Base-by-base conservation (phyloP, 23 red algal genomes). In the Gracilaria gracilis region DNA sequence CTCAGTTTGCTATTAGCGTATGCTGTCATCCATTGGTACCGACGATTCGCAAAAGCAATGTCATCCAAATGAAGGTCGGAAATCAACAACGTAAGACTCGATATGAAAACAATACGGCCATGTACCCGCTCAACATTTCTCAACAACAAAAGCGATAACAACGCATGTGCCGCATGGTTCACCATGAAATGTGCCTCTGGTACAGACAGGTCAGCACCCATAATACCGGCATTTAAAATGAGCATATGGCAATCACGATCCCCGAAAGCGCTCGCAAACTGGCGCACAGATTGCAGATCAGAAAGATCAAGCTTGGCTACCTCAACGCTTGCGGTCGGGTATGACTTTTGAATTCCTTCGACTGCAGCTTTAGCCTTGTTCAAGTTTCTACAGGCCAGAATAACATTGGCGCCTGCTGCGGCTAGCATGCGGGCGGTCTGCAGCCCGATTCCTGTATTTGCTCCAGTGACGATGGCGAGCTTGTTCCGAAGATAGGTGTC, bases 141-240 rank as follows among this genome's bases (percentile, higher is more conserved):
- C 55, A 95, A 57, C n/a, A 98, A 75, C 23, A 95, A 88, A 28
- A 95, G 55, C 32, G 91, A 88, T 23, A 99, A 80, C 70, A 99
- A 74, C 32, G 92, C 95, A 74, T 99, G 97, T 14, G 91, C 94
- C 12, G 94, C 61, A 85, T 99, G 97, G 79, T 99, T 99, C 48
- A 96, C 95, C 27, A 86, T 74, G 66, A 96, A 96, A 61, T 99
- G 97, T 44, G 93, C 72, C 44, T 99, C 97, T 29, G 93, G 93
- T 53, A 54, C 59, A 40, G 75, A 42, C 27, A 73, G 80, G 33
- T 84, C 83, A 39, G 78, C 87, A 28, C 48, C 89, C 93, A 99
- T 94, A 17, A 99, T 86, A 28, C 97, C 97, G 3, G 91, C 93
- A 75, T 99, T 99, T 0, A 95, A 64, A 17, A 99, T 66, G 20